Evolutionary conservation across 2,329 filamentous ascomycete species (phyloP).

Genomic region (Trichoderma oligosporum): DNA sequence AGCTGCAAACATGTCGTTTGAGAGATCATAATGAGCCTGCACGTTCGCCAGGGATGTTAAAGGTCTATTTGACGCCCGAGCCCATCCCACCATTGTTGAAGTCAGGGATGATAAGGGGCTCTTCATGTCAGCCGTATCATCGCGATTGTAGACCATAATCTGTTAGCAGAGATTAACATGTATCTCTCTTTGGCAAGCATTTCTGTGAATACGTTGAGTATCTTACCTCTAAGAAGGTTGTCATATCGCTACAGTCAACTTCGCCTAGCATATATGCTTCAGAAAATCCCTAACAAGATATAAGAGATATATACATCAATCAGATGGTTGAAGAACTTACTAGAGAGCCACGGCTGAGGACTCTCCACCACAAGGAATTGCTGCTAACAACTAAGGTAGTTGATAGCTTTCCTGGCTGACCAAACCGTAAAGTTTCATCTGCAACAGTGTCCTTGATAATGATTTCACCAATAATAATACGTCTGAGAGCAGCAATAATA

Average conservation of each 20-base stretch:
- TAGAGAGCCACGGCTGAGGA: background rate
- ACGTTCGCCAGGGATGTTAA: constrained; percentile 62
- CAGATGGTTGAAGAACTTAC: background rate
- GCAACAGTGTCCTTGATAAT: background rate
- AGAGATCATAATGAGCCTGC: constrained; percentile 70
- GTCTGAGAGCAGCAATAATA: constrained; percentile 1
- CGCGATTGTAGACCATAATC: constrained; percentile 69
- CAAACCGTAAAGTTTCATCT: background rate
- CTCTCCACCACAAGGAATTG: constrained; percentile 6
- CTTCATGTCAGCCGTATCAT: constrained; percentile 59
- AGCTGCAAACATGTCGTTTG: constrained; percentile 71
- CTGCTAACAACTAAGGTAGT: background rate
- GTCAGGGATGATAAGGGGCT: constrained; percentile 59
- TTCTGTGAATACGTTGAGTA: background rate
- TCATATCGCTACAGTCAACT: constrained; percentile 57
- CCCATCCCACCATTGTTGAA: constrained; percentile 54
- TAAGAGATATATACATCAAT: background rate
- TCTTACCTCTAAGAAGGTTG: constrained; percentile 62
- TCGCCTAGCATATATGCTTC: constrained; percentile 6
- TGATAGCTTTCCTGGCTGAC: background rate
- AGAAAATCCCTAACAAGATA: background rate
- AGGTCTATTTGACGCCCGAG: constrained; percentile 54
- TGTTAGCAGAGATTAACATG: constrained; percentile 29
- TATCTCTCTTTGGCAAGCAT: background rate
- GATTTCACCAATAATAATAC: constrained; percentile 1